phyloP scores from a whole-genome alignment of 495 filamentous ascomycete species.

The Astrocystis sublimbata region DNA sequence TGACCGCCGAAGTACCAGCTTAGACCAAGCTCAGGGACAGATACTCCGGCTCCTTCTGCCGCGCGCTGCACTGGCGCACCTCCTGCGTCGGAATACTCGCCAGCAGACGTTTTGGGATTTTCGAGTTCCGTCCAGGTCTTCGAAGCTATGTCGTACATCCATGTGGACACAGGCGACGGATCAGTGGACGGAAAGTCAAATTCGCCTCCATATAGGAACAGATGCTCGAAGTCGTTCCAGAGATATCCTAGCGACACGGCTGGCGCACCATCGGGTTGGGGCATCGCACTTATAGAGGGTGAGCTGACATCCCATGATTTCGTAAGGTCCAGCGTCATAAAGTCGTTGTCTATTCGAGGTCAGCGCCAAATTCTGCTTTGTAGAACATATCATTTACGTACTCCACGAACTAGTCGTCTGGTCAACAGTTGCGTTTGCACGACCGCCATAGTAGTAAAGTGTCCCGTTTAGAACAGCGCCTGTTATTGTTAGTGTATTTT shows the following conservation, averaged over 20 bases:
- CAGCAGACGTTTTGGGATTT: conserved; percentile 55
- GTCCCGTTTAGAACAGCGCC: conserved; percentile 67
- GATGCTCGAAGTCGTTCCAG: conserved; percentile 66
- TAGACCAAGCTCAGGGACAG: conserved; percentile 63
- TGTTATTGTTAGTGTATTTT: conserved; percentile 24
- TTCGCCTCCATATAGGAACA: conserved; percentile 73
- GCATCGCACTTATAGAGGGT: conserved; percentile 60
- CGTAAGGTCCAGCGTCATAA: conserved; percentile 65
- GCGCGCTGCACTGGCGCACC: conserved; percentile 58
- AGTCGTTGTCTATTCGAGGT: conserved; percentile 61
- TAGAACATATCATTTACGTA: conserved; percentile 36
- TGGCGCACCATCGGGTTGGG: conserved; percentile 67
- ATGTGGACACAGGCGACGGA: conserved; percentile 59
- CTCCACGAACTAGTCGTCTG: conserved; percentile 66
- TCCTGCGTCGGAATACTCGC: conserved; percentile 56
- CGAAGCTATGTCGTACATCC: conserved; percentile 64
- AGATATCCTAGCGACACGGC: conserved; percentile 69
- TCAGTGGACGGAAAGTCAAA: conserved; percentile 57
- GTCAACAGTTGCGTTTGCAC: conserved; percentile 49
- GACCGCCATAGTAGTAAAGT: conserved; percentile 74
- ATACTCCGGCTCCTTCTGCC: conserved; percentile 71
- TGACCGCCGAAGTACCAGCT: conserved; percentile 80
- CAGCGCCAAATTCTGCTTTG: conserved; percentile 19
- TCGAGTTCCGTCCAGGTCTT: conserved; percentile 62
- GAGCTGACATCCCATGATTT: conserved; percentile 65